Base-by-base conservation (phyloP, 2,329 filamentous ascomycete species). In the Graphilbum ipis-grandicollis region DNA sequence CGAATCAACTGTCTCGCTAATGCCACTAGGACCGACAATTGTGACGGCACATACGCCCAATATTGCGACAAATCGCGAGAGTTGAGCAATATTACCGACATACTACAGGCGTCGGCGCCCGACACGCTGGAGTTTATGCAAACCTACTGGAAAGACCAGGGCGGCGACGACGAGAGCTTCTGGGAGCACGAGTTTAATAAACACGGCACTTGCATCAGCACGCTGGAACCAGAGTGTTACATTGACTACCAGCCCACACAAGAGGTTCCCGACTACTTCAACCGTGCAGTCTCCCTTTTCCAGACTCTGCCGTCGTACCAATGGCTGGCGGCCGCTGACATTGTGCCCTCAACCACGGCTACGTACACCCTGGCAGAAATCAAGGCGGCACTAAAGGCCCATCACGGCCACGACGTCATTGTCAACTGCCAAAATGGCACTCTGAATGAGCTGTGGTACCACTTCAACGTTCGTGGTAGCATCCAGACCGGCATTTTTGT, bases 181-280 rank as follows among this genome's bases (percentile, higher is more conserved):
- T 79, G 74, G 73, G 74, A 55, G 29, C 73, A 78, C 56, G 73
- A 79, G 50, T 78, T 74, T 58, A 65, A 60, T 55, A 79, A 79
- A 58, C 73, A 77, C 53, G 74, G 65, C 3, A 79, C 74, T 13
- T 80, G 75, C 60, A 79, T 59, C 58, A 71, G 65, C 33, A 76
- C 67, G 41, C 79, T 79, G 49, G 71, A 78, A 48, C 54, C 61
- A 6, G 63, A 68, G 22, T 80, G 75, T 63, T 79, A 76, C 52
- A 71, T 71, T 0, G 48, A 60, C 42, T 71, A 74, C 50, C 49
- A 51, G 34, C 36, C 66, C 44, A 66, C 75, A 52, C 56, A 65
- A 41, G 74, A 79, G 19, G 63, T 79, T 1, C 57, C 73, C 25
- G 68, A 77, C 43, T 79, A 68, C 56, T 76, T 74, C 57, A 60